Conservation (phyloP, 768 basidiomycete genomes). For the Mycena rosella region DNA sequence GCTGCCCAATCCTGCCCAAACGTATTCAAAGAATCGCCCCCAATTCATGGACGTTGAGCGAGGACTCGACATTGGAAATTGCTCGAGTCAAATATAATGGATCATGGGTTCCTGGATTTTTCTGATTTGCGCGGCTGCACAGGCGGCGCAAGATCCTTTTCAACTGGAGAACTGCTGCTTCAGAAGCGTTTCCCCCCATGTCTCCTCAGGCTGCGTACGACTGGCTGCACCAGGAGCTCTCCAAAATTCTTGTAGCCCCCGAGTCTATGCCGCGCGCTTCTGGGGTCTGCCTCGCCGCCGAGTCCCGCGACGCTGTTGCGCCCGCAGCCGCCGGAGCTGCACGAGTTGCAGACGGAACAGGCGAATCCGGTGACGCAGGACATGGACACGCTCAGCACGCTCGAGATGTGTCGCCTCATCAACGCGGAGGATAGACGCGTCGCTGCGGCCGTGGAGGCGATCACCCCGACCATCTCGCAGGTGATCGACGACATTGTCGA, state of each 20-base stretch:
- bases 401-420: conserved; percentile 50
- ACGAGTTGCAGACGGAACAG: conserved; percentile 40
- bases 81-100: too few relatives aligned
- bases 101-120: too few relatives aligned
- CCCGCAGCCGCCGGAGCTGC: conserved; percentile 12
- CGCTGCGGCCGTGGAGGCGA: conserved; percentile 44
- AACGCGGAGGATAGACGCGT: conserved; percentile 46
- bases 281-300: not conserved
- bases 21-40: too few relatives aligned
- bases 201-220: conserved; percentile 10
- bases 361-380: conserved; percentile 41
- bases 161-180: not conserved
- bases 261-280: not conserved
- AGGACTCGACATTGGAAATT: too few relatives aligned
- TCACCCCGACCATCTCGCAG: conserved; percentile 45
- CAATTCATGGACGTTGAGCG: too few relatives aligned
- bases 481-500: conserved; percentile 47
- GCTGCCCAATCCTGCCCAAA: too few relatives aligned
- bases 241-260: not conserved
- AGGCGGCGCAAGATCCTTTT: not conserved
- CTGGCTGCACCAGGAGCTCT: conserved; percentile 14
- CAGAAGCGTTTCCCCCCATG: not conserved
- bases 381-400: conserved; percentile 47
- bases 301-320: not conserved
- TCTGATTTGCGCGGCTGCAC: too few relatives aligned